Base-by-base conservation (phyloP, 768 basidiomycete genomes). In the Tephrocybe rancida region DNA sequence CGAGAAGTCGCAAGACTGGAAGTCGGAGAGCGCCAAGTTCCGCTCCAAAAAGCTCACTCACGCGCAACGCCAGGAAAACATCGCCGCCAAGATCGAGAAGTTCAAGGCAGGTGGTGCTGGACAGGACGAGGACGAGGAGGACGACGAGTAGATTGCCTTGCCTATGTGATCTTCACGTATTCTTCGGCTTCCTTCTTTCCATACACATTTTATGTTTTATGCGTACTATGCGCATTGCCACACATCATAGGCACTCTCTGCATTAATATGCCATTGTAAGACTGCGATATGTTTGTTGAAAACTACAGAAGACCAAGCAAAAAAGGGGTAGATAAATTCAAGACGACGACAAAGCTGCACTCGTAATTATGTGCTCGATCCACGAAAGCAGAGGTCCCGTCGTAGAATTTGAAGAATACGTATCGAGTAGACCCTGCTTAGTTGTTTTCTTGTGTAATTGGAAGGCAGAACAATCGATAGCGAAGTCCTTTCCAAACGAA, bases 1-100 rank as follows among this genome's bases (percentile, higher is more conserved):
- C 34, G 90, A 95, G 57, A 97, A 98, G 78, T 73, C 86, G 37
- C 82, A 82, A 65, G 92, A 95, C 76, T 98, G 95, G 95, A 93
- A 89, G 70, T 79, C 88, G 27, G 96, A 97, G 73, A 73, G 77
- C 53, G 68, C 80, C 65, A 93, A 95, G 71, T 80, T 82, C 81
- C 82, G 83, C 73, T 73, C 74, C 53, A 59, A 61, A 66, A 90
- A 79, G 70, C 87, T 94, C 68, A 92, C 85, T 32, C 65, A 80
- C 61, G 92, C 81, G 44, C 76, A 96, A 78, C 87, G 95, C 69
- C 81, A 84, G 71, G 85, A 78, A 59, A 81, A 80, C 55, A 92
- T 99, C 75, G 85, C 89, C 59, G 80, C 74, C 63, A 98, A 92
- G 80, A 98, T 98, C 73, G 84, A 87, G 66, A 87, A 87, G 52